Evolutionary conservation across 257 asterid species (phyloP), one percentile per base, ranked within the genome.

Genomic region (Przewalskia tangutica): DNA sequence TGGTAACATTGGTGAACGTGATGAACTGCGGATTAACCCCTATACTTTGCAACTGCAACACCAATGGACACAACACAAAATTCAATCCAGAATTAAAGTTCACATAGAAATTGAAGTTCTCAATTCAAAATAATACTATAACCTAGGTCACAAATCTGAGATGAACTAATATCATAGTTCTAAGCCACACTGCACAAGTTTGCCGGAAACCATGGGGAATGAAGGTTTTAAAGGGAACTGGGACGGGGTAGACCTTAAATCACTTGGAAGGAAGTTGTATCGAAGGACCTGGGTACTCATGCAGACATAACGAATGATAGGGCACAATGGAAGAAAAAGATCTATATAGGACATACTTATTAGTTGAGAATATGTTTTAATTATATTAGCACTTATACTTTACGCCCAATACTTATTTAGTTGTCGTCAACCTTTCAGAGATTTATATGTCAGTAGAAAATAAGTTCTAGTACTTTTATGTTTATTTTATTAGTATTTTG

Each of bases 11-110:
- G 46, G 99, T 94, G 81, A 96, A 94, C 12, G 99, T 94, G 81
- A 96, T 93, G 86, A 96, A 94, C 86, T 94, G 99, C 2, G 90
- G 91, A 87, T 90, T 94, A 94, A 96, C 95, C 90, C 98, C 98
- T 89, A 96, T 81, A 91, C 98, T 93, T 77, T 97, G 87, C 97
- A 94, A 85, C 99, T 94, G 97, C 93, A 89, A 89, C 70, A 87
- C 84, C 16, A 82, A 85, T 32, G 62, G 85, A 65, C 84, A 89
- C 18, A 85, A 34, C 65, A 32, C 27, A 66, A 81, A 88, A 85
- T 80, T 80, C 88, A 51, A 75, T 46, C 32, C 62, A 50, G 13
- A 51, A 23, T 75, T 75, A 0, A 27, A 27, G 40, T 23, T 75
- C 46, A 51, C 44, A 8, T 50, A 75, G 46, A 27, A 13, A 75